Conservation (phyloP, 257 asterid species). For the Avicennia marina region DNA sequence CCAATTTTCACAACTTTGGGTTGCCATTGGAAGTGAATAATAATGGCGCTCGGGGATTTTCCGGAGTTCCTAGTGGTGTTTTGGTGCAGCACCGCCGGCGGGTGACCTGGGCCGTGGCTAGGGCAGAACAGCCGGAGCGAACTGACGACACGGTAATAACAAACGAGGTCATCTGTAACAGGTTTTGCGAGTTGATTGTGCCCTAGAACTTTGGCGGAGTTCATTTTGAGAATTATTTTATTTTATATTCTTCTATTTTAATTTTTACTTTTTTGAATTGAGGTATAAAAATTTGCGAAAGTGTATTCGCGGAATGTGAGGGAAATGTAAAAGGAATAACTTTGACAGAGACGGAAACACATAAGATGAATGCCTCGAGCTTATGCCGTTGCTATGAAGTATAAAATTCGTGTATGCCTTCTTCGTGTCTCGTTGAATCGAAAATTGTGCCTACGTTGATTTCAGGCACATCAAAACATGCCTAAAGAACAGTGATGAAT, state of each 20-base stretch:
- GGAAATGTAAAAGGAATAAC: background rate
- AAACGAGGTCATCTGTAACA: constrained; percentile 38
- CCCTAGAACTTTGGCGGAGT: no score
- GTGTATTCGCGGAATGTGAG: background rate
- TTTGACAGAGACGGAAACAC: background rate
- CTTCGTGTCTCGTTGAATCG: no score
- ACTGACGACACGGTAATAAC: constrained; percentile 29
- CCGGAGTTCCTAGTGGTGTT: constrained; percentile 24
- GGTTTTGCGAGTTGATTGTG: background rate
- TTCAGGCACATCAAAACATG: no score
- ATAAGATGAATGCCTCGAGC: background rate
- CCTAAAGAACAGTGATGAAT: no score
- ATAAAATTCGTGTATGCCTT: no score
- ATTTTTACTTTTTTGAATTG: no score
- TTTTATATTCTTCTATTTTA: no score
- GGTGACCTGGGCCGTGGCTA: constrained; percentile 42
- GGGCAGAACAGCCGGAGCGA: constrained; percentile 54
- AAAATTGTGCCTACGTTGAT: background rate
- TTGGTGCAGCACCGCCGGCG: constrained; percentile 31
- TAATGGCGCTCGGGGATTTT: constrained; percentile 17
- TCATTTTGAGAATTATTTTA: no score
- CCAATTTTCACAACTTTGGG: constrained; percentile 24
- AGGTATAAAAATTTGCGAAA: no score
- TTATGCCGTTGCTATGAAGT: no score
- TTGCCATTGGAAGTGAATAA: constrained; percentile 26